Base-by-base conservation (phyloP, 192 early-diverging fungal species). In the Jimgerdemannia flammicorona region DNA sequence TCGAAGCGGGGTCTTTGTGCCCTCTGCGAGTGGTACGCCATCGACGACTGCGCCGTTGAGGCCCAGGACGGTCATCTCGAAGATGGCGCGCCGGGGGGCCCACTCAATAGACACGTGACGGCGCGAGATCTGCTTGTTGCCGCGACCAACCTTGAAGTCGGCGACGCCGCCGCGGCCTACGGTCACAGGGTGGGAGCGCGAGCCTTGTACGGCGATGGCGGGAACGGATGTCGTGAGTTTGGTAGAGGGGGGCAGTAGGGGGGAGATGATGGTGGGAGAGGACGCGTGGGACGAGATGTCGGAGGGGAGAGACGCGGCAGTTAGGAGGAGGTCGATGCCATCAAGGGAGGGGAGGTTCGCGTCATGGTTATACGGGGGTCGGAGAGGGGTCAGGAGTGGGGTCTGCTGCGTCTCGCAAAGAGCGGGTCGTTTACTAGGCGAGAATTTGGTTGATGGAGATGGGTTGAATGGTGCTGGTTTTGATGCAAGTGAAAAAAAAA, bases 41-140 rank as follows among this genome's bases (percentile, higher is more conserved):
- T 88, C 85, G 43, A 88, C 78, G 18, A 74, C 75, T 19, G 78
- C 75, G 20, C 86, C 86, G 49, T 88, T 88, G 20, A 86, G 75
- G 3, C 86, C 86, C 17, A 85, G 74, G 11, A 88, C 86, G 3
- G 63, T 78, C 18, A 88, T 74, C 67, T 85, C 80, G 71, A 85
- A 88, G 3, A 63, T 44, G 10, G 64, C 14, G 6, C 65, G 29
- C 4, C 73, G 63, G 40, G 41, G 3, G 39, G 73, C 74, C 75
- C 78, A 84, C 40, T 81, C 70, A 63, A 88, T 77, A 29, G 85
- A 79, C 3, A 82, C 76, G 75, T 88, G 86, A 40, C 79, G 77
- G 63, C 86, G 83, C n/a, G 83, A 84, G 17, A 88, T 81, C 67
- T 86, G 83, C 41, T 82, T 77, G 74, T 88, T 88, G 29, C 85